Evolutionary conservation across 2,329 filamentous ascomycete species (phyloP).

Genomic region (Trichoderma brevicompactum): DNA sequence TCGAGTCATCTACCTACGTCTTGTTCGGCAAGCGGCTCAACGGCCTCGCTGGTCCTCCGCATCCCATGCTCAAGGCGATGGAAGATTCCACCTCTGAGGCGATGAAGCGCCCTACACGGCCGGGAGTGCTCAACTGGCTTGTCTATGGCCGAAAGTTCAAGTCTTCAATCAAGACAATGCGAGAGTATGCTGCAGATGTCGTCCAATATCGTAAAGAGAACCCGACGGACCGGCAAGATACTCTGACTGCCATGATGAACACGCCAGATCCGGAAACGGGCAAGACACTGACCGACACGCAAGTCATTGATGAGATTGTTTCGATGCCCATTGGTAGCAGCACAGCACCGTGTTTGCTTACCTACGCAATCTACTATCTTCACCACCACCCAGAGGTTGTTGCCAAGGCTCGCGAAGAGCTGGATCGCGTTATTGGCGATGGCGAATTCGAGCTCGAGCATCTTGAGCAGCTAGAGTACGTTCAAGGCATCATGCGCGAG

Average conservation of each 20-base stretch:
- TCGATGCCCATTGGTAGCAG: constrained; percentile 65
- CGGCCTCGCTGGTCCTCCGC: constrained; percentile 50
- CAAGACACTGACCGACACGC: constrained; percentile 59
- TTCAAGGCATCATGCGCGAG: constrained; percentile 59
- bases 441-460: constrained; percentile 53
- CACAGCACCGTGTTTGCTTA: constrained; percentile 53
- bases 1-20: constrained; percentile 55
- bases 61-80: constrained; percentile 58
- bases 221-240: constrained; percentile 60
- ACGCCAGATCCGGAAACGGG: constrained; percentile 66
- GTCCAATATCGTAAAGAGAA: constrained; percentile 59
- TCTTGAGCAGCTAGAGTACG: constrained; percentile 55
- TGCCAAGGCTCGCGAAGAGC: constrained; percentile 55
- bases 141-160: constrained; percentile 59
- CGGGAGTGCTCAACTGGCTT: constrained; percentile 56
- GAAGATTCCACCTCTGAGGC: constrained; percentile 60
- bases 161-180: constrained; percentile 56
- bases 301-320: constrained; percentile 70
- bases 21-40: constrained; percentile 58
- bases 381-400: constrained; percentile 55
- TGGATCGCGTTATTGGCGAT: constrained; percentile 56
- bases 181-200: constrained; percentile 59
- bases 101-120: constrained; percentile 58
- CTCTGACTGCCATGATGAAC: constrained; percentile 64
- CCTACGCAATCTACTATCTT: constrained; percentile 55